Conservation (phyloP, 768 basidiomycete species). For the Ramaria rubella region DNA sequence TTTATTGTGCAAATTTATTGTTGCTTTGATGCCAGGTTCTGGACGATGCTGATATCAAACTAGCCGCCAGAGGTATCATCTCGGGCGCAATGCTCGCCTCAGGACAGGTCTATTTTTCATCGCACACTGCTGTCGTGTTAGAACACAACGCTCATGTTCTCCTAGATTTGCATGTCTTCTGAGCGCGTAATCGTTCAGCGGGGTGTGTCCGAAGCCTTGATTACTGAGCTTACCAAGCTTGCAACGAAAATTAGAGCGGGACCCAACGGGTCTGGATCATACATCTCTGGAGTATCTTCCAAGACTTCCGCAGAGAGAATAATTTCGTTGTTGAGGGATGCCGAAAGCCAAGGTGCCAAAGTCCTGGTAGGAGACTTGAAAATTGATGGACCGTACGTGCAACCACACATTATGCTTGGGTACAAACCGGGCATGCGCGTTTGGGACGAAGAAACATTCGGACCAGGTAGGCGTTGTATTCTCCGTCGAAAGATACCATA, state of each 20-base stretch:
- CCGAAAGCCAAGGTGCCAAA: slow-evolving; percentile 38
- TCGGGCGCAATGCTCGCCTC: slow-evolving; percentile 40
- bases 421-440: slow-evolving; percentile 43
- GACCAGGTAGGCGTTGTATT: slow-evolving; percentile 36
- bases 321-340: slow-evolving; percentile 38
- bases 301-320: slow-evolving; percentile 41
- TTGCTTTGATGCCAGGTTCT: slow-evolving; percentile 31
- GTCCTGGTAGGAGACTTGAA: slow-evolving; percentile 39
- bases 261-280: slow-evolving; percentile 25
- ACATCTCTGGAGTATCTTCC: slow-evolving; percentile 37
- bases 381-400: slow-evolving; percentile 36
- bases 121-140: background rate
- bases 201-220: slow-evolving; percentile 31
- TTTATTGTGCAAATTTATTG: background rate
- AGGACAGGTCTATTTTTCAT: slow-evolving; percentile 23
- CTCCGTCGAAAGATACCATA: background rate
- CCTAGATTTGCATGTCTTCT: slow-evolving; percentile 52
- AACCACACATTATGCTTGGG: slow-evolving; percentile 45
- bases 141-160: too few species aligned
- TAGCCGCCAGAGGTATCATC: slow-evolving; percentile 46
- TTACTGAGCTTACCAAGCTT: slow-evolving; percentile 29
- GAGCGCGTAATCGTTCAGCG: slow-evolving; percentile 51
- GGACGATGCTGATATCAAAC: slow-evolving; percentile 44
- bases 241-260: slow-evolving; percentile 34
- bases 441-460: slow-evolving; percentile 58